Percentiles rank a stretch among this genome's conserved stretches.
Evolutionary conservation across 306 rosid genomes (phyloP).

Genomic region (Vachellia collinsii): DNA sequence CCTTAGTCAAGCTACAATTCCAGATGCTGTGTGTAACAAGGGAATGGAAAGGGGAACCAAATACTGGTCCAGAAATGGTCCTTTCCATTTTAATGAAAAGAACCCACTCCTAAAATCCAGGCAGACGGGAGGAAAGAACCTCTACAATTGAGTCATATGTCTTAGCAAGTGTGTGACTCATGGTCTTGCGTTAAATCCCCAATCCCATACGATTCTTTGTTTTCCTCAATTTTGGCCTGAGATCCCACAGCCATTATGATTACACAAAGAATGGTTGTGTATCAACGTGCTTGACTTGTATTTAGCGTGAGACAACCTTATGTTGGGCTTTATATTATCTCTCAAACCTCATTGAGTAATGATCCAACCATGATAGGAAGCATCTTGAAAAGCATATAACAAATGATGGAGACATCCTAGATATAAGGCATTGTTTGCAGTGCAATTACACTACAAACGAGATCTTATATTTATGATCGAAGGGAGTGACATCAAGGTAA

Average conservation of each 20-base stretch:
- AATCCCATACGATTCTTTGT: neutral
- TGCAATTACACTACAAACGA: no score
- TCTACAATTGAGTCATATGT: neutral
- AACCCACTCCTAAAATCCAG: conserved; percentile 2
- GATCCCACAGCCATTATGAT: neutral
- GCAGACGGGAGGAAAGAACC: neutral
- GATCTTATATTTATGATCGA: no score
- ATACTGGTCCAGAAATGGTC: neutral
- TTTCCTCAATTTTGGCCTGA: neutral
- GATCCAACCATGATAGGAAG: neutral
- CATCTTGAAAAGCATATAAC: neutral
- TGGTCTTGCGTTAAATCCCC: neutral
- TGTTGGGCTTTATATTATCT: conserved; percentile 9
- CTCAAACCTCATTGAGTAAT: neutral
- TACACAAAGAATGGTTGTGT: neutral
- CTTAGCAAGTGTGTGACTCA: neutral
- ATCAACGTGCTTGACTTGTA: neutral
- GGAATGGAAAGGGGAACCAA: neutral
- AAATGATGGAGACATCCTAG: neutral
- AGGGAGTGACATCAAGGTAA: neutral
- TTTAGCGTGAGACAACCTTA: neutral
- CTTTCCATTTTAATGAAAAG: neutral
- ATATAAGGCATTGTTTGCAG: neutral
- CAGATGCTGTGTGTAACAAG: neutral
- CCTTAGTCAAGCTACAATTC: neutral